Evolutionary conservation across 768 basidiomycete species (phyloP), one percentile per base, ranked within the genome.

Genomic region (Rhodotorula taiwanensis): DNA sequence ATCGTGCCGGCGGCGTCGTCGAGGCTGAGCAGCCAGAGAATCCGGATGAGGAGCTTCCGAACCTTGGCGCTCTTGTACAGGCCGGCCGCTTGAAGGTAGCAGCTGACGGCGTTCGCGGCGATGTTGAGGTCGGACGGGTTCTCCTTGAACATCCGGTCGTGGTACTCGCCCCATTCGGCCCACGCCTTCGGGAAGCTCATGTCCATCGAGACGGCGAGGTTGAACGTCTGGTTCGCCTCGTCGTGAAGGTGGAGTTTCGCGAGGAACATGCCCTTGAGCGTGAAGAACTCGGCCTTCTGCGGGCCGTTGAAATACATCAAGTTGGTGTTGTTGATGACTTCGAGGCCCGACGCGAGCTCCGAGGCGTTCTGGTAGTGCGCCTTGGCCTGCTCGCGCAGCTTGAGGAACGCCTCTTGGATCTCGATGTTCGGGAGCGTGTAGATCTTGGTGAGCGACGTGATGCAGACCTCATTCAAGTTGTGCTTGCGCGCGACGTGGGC

Each of bases 321-420:
- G 75, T 99, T 99, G 20, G 95, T 99, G 72, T 97, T 98, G 76
- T 97, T 99, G 80, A 99, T 99, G 59, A 95, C 92, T 74, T 99
- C 95, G 48, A 99, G 78, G 31, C 95, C 95, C 7, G 90, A 89
- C 70, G 89, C 86, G 61, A 95, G 83, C 74, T 97, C 92, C 64
- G 87, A 87, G 0, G 89, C 88, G 72, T 88, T 91, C 75, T 95
- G 93, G 76, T 94, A 97, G 78, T 95, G 92, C 72, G 94, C 97
- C 41, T 93, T 86, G 10, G 95, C 95, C 76, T 99, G 95, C 76
- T 99, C 95, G 52, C 95, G 85, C 34, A 99, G 83, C 76, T 99
- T 99, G 61, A 99, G 80, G 80, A 99, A 99, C 1, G 95, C 95
- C 75, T 99, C 95, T 5, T 95, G 94, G 64, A 99, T 99, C 78